Evolutionary conservation across 1,139 yeast genomes (phyloP).

Genomic region (Nakaseomyces delphensis): DNA sequence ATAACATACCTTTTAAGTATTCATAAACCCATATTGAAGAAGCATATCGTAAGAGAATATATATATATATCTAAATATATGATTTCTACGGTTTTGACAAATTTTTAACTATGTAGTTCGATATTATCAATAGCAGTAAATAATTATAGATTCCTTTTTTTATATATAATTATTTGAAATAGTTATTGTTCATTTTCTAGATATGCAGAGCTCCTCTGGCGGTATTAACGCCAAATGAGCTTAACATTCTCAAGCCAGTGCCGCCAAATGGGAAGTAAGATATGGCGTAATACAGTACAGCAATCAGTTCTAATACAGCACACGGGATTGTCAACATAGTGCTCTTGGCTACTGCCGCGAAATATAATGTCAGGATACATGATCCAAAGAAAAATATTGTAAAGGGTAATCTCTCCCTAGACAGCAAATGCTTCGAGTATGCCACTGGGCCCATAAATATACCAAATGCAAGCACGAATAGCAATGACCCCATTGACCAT

Average conservation of each 20-base stretch:
- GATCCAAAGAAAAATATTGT: conserved; percentile 71
- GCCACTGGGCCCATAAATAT: conserved; percentile 85
- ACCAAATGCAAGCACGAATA: conserved; percentile 85
- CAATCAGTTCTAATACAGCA: conserved; percentile 68
- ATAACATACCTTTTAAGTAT: too few species aligned
- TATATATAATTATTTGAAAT: background rate
- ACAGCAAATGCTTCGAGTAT: conserved; percentile 63
- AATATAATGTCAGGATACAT: conserved; percentile 56
- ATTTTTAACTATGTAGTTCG: too few species aligned
- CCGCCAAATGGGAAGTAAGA: conserved; percentile 97
- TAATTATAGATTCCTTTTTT: too few species aligned
- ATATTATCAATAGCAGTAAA: too few species aligned
- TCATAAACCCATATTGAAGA: too few species aligned
- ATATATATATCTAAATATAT: too few species aligned
- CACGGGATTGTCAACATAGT: conserved; percentile 71
- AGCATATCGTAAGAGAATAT: too few species aligned
- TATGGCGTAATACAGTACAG: conserved; percentile 79
- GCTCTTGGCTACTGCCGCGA: conserved; percentile 50
- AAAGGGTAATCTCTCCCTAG: conserved; percentile 70
- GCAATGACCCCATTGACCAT: conserved; percentile 86
- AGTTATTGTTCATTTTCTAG: conserved; percentile 8
- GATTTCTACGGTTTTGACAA: background rate
- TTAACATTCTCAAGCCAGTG: conserved; percentile 72
- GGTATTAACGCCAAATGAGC: conserved; percentile 71
- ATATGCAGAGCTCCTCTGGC: conserved; percentile 34